Evolutionary conservation across 2,329 filamentous ascomycete genomes (phyloP).

Genomic region (Diaporthe longicolla): DNA sequence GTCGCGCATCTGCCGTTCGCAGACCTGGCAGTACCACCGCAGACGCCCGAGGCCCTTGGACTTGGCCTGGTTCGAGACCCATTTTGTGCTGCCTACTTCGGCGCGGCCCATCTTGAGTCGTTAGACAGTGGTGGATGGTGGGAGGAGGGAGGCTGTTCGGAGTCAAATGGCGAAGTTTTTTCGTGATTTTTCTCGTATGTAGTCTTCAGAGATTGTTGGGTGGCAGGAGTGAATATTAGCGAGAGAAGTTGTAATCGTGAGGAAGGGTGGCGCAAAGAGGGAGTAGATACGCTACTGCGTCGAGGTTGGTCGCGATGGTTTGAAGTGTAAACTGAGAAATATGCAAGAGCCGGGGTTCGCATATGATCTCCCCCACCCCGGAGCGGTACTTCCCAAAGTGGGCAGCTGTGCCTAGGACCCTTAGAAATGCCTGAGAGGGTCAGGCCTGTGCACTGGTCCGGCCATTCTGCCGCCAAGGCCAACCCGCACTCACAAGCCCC

Average conservation of each 20-base stretch:
- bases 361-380: neutral
- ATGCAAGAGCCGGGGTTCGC: slow-evolving; percentile 20
- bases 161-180: neutral
- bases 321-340: neutral
- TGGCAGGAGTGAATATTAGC: neutral
- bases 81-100: slow-evolving; percentile 92
- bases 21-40: slow-evolving; percentile 92
- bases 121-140: neutral
- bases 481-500: slow-evolving; percentile 10
- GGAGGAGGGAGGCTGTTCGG: neutral
- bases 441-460: neutral
- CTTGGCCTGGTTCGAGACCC: slow-evolving; percentile 92
- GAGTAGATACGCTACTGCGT: neutral
- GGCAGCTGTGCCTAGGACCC: too few relatives aligned
- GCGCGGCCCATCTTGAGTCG: slow-evolving; percentile 84
- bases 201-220: neutral
- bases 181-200: neutral
- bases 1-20: slow-evolving; percentile 81
- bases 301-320: neutral
- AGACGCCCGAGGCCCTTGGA: slow-evolving; percentile 82
- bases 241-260: neutral
- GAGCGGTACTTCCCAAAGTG: too few relatives aligned
- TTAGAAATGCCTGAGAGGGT: neutral
- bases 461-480: neutral
- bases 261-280: neutral